Evolutionary conservation across 805 yeast genomes (phyloP).

Genomic region (Clavispora vitiphila): DNA sequence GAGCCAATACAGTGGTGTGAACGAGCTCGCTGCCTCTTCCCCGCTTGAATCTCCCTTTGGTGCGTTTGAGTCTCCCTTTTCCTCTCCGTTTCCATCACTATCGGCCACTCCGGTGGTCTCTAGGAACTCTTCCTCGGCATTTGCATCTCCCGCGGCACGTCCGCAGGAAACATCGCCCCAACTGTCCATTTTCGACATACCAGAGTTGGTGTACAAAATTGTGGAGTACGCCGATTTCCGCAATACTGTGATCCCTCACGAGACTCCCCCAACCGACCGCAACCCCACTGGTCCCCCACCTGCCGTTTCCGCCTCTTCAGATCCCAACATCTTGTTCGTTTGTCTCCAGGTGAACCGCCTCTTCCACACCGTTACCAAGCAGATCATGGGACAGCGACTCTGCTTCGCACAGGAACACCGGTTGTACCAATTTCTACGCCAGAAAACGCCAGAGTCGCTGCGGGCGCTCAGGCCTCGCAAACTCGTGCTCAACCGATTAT

Average conservation of each 20-base stretch:
- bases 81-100: too few species aligned
- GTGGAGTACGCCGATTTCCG: constrained; percentile 56
- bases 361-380: constrained; percentile 56
- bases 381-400: constrained; percentile 50
- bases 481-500: constrained; percentile 63
- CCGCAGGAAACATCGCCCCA: too few species aligned
- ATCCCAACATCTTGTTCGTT: constrained; percentile 37
- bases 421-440: constrained; percentile 34
- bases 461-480: constrained; percentile 26
- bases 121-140: too few species aligned
- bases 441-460: constrained; percentile 2
- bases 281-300: neutral
- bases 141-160: constrained; percentile 3
- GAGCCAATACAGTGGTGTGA: too few species aligned
- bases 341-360: constrained; percentile 67
- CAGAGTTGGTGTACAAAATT: constrained; percentile 67
- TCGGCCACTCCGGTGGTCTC: too few species aligned
- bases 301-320: constrained; percentile 5
- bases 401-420: constrained; percentile 47
- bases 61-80: too few species aligned
- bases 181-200: constrained; percentile 52
- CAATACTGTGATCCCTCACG: constrained; percentile 52
- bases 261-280: constrained; percentile 41
- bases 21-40: too few species aligned
- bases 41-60: too few species aligned